These are phyloP conservation scores for Starmerella potacharoeniae DNA, from an alignment of 805 yeast species.

Conservation along the genomic window DNA sequence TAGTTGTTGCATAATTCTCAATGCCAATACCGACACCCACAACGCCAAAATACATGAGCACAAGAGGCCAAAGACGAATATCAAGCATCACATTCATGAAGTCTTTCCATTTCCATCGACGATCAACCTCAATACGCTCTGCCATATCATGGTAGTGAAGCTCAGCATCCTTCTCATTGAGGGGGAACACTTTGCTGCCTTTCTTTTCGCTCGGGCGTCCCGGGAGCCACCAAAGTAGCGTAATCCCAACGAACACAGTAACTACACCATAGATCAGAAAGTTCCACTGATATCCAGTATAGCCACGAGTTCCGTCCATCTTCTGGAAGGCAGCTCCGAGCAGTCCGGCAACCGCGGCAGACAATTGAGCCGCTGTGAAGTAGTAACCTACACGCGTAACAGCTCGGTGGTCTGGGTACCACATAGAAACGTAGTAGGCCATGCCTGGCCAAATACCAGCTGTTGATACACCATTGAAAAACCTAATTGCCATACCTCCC, in stretches of 20 bases:
- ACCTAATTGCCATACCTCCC: conserved; percentile 61
- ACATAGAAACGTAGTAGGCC: conserved; percentile 68
- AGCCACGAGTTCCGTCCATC: conserved; percentile 60
- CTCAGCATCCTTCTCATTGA: conserved; percentile 40
- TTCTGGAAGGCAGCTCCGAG: conserved; percentile 81
- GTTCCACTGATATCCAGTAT: conserved; percentile 80
- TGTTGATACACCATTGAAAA: conserved; percentile 62
- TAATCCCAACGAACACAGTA: conserved; percentile 52
- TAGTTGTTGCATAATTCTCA: conserved; percentile 71
- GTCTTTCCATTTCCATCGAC: conserved; percentile 51
- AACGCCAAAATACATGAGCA: conserved; percentile 84
- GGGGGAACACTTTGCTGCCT: conserved; percentile 20
- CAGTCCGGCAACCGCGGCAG: conserved; percentile 80
- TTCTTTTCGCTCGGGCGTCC: conserved; percentile 45
- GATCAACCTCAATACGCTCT: conserved; percentile 35
- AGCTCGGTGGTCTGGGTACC: conserved; percentile 73
- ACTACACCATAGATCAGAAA: conserved; percentile 64
- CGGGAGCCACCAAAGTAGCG: conserved; percentile 74
- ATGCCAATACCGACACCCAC: conserved; percentile 86
- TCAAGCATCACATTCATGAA: conserved; percentile 46
- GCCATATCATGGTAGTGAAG: conserved; percentile 54
- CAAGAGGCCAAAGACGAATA: conserved; percentile 62
- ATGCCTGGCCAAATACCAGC: conserved; percentile 90
- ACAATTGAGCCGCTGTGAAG: conserved; percentile 84
- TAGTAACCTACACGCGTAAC: conserved; percentile 77